Conservation (phyloP, 2,329 filamentous ascomycete genomes). For the Shiraia sp. region DNA sequence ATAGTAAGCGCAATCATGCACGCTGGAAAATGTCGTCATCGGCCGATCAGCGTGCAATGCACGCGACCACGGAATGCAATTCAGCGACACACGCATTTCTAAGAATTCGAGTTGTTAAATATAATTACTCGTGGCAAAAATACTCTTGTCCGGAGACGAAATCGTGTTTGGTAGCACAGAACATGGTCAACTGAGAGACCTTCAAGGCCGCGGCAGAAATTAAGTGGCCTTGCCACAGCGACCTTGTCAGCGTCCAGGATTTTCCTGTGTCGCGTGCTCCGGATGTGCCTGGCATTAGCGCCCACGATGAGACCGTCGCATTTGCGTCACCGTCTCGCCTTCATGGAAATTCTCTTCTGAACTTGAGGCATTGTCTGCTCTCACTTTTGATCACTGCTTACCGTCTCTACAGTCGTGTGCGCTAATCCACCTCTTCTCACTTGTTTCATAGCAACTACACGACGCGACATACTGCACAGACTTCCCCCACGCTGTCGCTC, state of each 20-base stretch:
- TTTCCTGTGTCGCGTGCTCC: conserved; percentile 29
- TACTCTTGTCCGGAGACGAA: too few relatives aligned
- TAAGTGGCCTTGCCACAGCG: conserved; percentile 17
- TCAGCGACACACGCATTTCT: neutral
- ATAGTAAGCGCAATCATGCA: too few relatives aligned
- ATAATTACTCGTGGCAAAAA: too few relatives aligned
- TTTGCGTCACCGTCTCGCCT: conserved; percentile 29
- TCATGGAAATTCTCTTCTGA: conserved; percentile 2
- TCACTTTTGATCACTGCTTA: neutral
- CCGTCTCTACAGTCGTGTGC: neutral
- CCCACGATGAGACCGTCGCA: conserved; percentile 15
- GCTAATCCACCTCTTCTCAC: neutral
- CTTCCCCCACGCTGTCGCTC: conserved; percentile 33
- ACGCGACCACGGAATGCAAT: conserved; percentile 1
- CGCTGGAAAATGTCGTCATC: conserved; percentile 14
- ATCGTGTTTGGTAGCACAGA: too few relatives aligned
- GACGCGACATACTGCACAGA: neutral
- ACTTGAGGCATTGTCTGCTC: conserved; percentile 1
- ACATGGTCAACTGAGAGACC: conserved; percentile 8
- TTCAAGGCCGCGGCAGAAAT: conserved; percentile 21
- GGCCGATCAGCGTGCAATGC: neutral
- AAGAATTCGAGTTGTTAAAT: too few relatives aligned
- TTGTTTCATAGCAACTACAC: neutral
- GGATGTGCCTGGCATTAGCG: conserved; percentile 32
- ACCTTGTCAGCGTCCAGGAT: conserved; percentile 18